These are phyloP conservation scores for Eragrostis nindensis DNA, from an alignment of 176 grass and related monocot species.

Conservation along the genomic window DNA sequence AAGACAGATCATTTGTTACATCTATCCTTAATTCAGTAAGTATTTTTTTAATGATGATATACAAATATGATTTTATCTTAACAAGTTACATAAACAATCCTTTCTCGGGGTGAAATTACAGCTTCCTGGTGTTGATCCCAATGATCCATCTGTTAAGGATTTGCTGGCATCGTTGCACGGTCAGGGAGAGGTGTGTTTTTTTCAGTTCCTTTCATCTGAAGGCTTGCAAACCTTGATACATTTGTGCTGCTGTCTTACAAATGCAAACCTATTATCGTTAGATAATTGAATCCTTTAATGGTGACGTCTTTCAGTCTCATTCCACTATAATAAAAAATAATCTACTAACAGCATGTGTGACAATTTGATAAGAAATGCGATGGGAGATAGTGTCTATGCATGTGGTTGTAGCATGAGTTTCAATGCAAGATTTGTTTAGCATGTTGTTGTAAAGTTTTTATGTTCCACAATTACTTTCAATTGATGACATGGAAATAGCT, in stretches of 20 bases:
- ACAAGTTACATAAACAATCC: not conserved
- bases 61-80: conserved; percentile 3
- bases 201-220: conserved; percentile 3
- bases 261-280: not conserved
- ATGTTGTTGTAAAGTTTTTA: not conserved
- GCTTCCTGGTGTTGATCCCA: conserved; percentile 99
- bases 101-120: conserved; percentile 37
- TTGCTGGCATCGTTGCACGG: conserved; percentile 85
- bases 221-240: conserved; percentile 5
- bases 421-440: not conserved
- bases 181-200: conserved; percentile 66
- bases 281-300: not conserved
- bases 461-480: not conserved
- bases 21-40: conserved; percentile 92
- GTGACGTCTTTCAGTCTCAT: not conserved
- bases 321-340: not conserved
- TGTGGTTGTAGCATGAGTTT: not conserved
- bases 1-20: conserved; percentile 94
- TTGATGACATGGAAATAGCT: not conserved
- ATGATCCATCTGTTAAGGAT: conserved; percentile 94
- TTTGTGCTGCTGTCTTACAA: not conserved
- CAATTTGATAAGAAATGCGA: not conserved
- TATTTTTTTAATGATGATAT: not conserved
- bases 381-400: not conserved
- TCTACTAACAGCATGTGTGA: not conserved